Percentiles rank a stretch among this genome's conserved stretches.
Evolutionary conservation across 257 asterid genomes (phyloP).

Genomic region (Ocimum tenuiflorum): DNA sequence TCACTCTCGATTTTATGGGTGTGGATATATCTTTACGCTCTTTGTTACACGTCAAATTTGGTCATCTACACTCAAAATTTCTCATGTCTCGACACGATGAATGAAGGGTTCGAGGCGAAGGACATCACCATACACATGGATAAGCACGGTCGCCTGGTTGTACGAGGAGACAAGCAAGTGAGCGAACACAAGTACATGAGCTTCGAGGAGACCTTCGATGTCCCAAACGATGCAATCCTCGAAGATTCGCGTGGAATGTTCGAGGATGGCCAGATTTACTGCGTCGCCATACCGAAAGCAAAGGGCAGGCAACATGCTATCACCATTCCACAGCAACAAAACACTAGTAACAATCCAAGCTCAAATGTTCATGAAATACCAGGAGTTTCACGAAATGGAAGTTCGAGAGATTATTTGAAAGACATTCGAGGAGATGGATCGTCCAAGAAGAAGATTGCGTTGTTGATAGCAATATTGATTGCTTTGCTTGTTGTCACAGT

Average conservation of each 20-base stretch:
- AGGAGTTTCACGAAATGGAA: too few relatives aligned
- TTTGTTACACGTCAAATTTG: too few relatives aligned
- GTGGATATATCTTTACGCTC: too few relatives aligned
- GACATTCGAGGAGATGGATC: neutral
- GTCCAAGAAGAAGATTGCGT: neutral
- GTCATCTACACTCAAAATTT: too few relatives aligned
- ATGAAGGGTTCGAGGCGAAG: conserved; percentile 22
- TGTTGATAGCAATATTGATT: neutral
- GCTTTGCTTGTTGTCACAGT: neutral
- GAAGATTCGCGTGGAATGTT: conserved; percentile 23
- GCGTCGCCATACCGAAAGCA: conserved; percentile 22
- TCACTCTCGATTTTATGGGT: too few relatives aligned
- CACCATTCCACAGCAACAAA: neutral
- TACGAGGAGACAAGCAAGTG: conserved; percentile 29
- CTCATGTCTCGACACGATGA: too few relatives aligned
- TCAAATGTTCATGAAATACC: too few relatives aligned
- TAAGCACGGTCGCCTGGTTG: conserved; percentile 31
- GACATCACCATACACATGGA: conserved; percentile 23
- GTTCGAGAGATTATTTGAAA: conserved; percentile 15
- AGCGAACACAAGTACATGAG: conserved; percentile 25
- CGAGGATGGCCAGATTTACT: conserved; percentile 21
- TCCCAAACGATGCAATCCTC: conserved; percentile 17
- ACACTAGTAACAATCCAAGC: neutral
- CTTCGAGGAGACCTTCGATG: conserved; percentile 25
- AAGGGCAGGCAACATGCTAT: neutral